Evolutionary conservation across 1,284 basidiomycete genomes (phyloP).

Genomic region (Papiliotrema terrestris): DNA sequence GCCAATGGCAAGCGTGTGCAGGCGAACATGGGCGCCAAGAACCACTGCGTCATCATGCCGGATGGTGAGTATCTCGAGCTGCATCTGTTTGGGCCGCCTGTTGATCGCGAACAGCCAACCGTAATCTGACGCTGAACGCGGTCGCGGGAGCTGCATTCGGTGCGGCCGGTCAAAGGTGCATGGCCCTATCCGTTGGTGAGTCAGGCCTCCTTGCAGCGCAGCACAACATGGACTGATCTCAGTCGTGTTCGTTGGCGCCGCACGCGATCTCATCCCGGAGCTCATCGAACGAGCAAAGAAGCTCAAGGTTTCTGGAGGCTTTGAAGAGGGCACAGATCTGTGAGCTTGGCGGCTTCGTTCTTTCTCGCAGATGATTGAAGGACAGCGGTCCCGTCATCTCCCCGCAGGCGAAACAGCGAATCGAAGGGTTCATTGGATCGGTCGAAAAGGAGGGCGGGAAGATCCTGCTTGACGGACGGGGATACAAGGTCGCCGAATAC

Average conservation of each 20-base stretch:
- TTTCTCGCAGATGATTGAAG: slow-evolving; percentile 1
- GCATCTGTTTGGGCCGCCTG: neutral
- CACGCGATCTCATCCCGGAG: slow-evolving; percentile 80
- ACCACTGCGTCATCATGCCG: slow-evolving; percentile 91
- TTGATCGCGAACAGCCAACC: slow-evolving; percentile 64
- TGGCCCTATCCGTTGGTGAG: slow-evolving; percentile 85
- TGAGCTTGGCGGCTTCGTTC: slow-evolving; percentile 50
- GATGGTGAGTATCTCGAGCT: slow-evolving; percentile 60
- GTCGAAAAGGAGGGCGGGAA: slow-evolving; percentile 81
- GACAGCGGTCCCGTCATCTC: slow-evolving; percentile 90
- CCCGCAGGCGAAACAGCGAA: slow-evolving; percentile 74
- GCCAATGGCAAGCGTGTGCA: slow-evolving; percentile 76
- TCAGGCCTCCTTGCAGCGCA: slow-evolving; percentile 4
- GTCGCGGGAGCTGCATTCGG: slow-evolving; percentile 94
- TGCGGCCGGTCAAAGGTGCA: slow-evolving; percentile 94
- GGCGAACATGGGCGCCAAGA: slow-evolving; percentile 95
- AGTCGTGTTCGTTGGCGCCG: slow-evolving; percentile 73
- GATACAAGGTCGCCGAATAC: slow-evolving; percentile 66
- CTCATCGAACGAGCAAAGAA: slow-evolving; percentile 76
- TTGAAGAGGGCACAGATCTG: slow-evolving; percentile 83
- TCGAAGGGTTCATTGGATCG: slow-evolving; percentile 73
- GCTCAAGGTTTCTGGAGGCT: slow-evolving; percentile 84
- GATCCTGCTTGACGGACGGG: slow-evolving; percentile 83
- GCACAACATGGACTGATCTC: neutral
- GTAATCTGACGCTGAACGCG: slow-evolving; percentile 88